Evolutionary conservation across 192 early-diverging fungal species (phyloP), one percentile per base, ranked within the genome.

Genomic region (Coemansia sp.): DNA sequence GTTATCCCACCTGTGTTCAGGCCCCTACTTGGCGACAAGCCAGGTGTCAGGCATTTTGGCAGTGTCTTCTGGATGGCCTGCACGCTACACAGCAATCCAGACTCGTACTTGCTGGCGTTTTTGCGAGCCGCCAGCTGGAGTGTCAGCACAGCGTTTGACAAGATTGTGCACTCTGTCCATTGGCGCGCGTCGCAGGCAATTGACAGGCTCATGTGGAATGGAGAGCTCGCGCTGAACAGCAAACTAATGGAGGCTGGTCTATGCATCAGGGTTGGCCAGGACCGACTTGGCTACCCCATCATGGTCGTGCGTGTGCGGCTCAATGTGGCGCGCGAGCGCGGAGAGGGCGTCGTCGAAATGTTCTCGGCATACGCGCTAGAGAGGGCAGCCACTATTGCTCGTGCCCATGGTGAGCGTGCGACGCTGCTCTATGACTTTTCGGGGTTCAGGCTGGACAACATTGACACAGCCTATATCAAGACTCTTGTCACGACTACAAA

Each of bases 71-170:
- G 76, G 76, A 66, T 63, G 34, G 64, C 76, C 4, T 56, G 60
- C 26, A 65, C 72, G 48, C 55, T 64, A 3, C 39, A 65, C 43
- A 54, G 82, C 43, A 80, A 86, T 55, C 88, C 87, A 7, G 92
- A 95, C 69, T 53, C 84, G 1, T 69, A 90, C 15, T 19, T 90
- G 18, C 74, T 93, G 29, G 80, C 87, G 21, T 94, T 91, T 62
- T 68, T 95, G 36, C 82, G 89, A 32, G 90, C 91, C 8, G 76
- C 87, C 33, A 89, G 88, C 57, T 97, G 91, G 91, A 82, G 93
- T 58, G 77, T 87, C 3, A 60, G 83, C 34, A 81, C 72, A 54
- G 89, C 93, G 0, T 81, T 89, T 19, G 78, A 67, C 6, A 88
- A 87, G 86, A 35, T 88, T 8, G 60, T 85, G 12, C 63, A 75